phyloP scores from a whole-genome alignment of 305 asterid genomes.

The Fraxinus dipetala region DNA sequence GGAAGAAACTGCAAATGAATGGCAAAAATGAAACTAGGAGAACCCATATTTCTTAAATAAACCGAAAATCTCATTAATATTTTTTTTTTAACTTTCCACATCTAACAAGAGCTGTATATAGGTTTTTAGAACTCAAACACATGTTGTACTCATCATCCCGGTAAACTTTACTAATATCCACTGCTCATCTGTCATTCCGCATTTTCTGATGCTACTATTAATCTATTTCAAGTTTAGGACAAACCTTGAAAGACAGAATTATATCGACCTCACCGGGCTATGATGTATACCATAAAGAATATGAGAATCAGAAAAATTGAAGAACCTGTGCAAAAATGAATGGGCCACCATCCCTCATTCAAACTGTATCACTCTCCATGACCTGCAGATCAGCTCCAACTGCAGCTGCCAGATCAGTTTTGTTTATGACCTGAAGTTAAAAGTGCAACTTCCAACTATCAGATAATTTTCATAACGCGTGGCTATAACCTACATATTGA shows the following conservation, averaged over 20 bases:
- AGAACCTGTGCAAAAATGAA: slow-evolving; percentile 86
- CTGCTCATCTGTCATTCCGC: background rate
- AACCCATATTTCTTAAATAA: too few relatives aligned
- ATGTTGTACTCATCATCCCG: too few relatives aligned
- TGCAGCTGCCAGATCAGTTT: slow-evolving; percentile 88
- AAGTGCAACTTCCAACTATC: background rate
- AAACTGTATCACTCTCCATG: slow-evolving; percentile 91
- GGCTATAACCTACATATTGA: too few relatives aligned
- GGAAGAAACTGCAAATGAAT: background rate
- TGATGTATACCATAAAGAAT: background rate
- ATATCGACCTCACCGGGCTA: background rate
- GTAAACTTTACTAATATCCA: too few relatives aligned
- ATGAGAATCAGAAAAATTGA: background rate
- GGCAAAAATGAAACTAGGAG: background rate
- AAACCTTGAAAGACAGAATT: background rate
- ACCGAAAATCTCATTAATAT: too few relatives aligned
- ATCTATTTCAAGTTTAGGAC: background rate
- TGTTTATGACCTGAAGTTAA: slow-evolving; percentile 68
- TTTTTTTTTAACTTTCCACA: too few relatives aligned
- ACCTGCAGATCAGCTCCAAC: slow-evolving; percentile 84
- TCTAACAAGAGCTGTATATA: too few relatives aligned
- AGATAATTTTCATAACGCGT: background rate
- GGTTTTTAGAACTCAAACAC: too few relatives aligned
- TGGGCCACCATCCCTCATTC: slow-evolving; percentile 95
- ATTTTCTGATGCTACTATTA: background rate